Evolutionary conservation across 2,329 filamentous ascomycete genomes (phyloP).

Genomic region (Talaromyces piceae): DNA sequence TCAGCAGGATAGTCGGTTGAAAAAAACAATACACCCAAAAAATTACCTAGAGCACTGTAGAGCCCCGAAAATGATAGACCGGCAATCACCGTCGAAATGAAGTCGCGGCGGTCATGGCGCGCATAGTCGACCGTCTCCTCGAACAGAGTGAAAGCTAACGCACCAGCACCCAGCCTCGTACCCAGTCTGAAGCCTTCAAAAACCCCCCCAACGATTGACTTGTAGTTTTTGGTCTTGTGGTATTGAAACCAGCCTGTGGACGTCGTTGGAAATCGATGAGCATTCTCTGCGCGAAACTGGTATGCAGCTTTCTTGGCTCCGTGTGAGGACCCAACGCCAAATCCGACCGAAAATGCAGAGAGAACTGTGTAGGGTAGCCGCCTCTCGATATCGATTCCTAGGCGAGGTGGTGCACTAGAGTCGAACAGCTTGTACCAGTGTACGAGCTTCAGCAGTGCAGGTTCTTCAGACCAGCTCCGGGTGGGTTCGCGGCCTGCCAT

Average conservation of each 20-base stretch:
- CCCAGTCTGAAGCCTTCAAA: constrained; percentile 74
- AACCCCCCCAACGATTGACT: constrained; percentile 67
- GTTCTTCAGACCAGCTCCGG: constrained; percentile 14
- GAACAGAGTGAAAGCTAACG: constrained; percentile 66
- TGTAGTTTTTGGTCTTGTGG: constrained; percentile 96
- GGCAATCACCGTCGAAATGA: constrained; percentile 72
- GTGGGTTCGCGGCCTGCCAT: constrained; percentile 8
- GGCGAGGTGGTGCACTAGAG: constrained; percentile 33
- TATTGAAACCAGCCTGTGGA: constrained; percentile 95
- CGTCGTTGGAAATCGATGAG: constrained; percentile 78
- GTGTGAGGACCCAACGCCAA: constrained; percentile 62
- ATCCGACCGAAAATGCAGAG: constrained; percentile 60
- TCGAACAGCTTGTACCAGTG: constrained; percentile 33
- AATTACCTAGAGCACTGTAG: constrained; percentile 81
- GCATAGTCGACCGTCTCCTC: constrained; percentile 78
- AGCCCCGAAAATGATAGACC: constrained; percentile 76
- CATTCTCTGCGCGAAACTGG: constrained; percentile 90
- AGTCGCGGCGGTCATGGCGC: constrained; percentile 55
- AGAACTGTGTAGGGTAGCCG: constrained; percentile 60
- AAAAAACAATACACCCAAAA: constrained; percentile 28
- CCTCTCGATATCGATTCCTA: constrained; percentile 56
- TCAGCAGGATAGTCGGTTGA: constrained; percentile 4
- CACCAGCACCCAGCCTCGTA: constrained; percentile 62
- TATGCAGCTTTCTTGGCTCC: constrained; percentile 68
- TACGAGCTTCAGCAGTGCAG: constrained; percentile 21